Evolutionary conservation across 768 basidiomycete genomes (phyloP).

Genomic region (Neoboletus magnificus): DNA sequence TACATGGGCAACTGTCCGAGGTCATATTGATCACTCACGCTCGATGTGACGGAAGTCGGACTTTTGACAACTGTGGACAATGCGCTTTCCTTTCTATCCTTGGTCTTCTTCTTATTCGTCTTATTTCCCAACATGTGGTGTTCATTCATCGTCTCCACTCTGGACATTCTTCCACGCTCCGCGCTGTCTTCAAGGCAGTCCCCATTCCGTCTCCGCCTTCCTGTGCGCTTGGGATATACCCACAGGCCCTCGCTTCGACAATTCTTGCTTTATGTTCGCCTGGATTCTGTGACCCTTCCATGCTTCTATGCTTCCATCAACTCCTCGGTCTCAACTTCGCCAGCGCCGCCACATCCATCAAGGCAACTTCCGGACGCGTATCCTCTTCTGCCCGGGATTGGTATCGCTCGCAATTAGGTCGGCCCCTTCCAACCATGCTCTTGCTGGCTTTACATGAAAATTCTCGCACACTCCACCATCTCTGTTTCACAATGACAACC

Average conservation of each 20-base stretch:
- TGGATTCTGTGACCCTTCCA: slow-evolving; percentile 17
- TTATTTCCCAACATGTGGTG: slow-evolving; percentile 26
- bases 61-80: slow-evolving; percentile 23
- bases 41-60: slow-evolving; percentile 25
- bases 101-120: slow-evolving; percentile 23
- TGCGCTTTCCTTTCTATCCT: slow-evolving; percentile 22
- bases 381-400: slow-evolving; percentile 3
- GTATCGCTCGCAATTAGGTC: not conserved
- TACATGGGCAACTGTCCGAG: slow-evolving; percentile 22
- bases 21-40: slow-evolving; percentile 14
- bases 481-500: slow-evolving; percentile 3
- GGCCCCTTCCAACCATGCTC: not conserved
- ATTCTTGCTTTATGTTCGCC: slow-evolving; percentile 19
- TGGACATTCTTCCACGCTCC: slow-evolving; percentile 23
- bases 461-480: slow-evolving; percentile 1
- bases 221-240: slow-evolving; percentile 20
- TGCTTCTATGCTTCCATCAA: slow-evolving; percentile 22
- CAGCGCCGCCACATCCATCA: not conserved
- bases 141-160: slow-evolving; percentile 18
- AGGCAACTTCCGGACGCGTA: slow-evolving; percentile 17
- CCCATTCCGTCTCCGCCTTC: slow-evolving; percentile 10
- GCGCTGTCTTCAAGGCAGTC: slow-evolving; percentile 18
- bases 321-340: slow-evolving; percentile 21
- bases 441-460: slow-evolving; percentile 7
- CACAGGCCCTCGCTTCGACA: slow-evolving; percentile 17